These are phyloP conservation scores for Mycena sp. DNA, from an alignment of 1,284 basidiomycete genomes.

Conservation along the genomic window DNA sequence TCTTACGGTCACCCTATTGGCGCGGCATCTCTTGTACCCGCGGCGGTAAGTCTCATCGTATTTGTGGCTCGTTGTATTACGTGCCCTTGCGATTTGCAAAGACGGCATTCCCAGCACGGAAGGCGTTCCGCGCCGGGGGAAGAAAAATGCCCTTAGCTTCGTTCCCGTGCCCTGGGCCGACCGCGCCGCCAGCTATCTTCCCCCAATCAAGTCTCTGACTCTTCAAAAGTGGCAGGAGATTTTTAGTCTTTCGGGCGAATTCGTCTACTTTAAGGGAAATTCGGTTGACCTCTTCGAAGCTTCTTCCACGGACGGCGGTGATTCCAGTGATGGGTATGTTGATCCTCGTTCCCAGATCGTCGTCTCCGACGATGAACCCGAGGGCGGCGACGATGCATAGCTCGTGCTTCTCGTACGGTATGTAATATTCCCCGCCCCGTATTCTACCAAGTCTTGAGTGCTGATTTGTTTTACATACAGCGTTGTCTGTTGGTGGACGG, in stretches of 20 bases:
- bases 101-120: not conserved
- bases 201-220: not conserved
- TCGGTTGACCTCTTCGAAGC: not conserved
- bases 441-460: too few relatives aligned
- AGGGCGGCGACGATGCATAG: too few relatives aligned
- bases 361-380: constrained; percentile 1
- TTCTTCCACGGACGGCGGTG: not conserved
- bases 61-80: not conserved
- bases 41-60: not conserved
- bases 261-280: not conserved
- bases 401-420: too few relatives aligned
- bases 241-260: not conserved
- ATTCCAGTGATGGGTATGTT: not conserved
- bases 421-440: too few relatives aligned
- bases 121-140: not conserved
- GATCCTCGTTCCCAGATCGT: not conserved
- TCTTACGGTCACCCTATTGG: not conserved
- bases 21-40: not conserved
- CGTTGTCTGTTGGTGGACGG: too few relatives aligned
- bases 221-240: too few relatives aligned
- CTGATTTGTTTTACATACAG: too few relatives aligned
- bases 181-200: not conserved
- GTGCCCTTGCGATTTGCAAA: not conserved
- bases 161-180: not conserved
- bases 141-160: not conserved